Conservation (phyloP, 345 rosid genomes). For the Camelina laxa region DNA sequence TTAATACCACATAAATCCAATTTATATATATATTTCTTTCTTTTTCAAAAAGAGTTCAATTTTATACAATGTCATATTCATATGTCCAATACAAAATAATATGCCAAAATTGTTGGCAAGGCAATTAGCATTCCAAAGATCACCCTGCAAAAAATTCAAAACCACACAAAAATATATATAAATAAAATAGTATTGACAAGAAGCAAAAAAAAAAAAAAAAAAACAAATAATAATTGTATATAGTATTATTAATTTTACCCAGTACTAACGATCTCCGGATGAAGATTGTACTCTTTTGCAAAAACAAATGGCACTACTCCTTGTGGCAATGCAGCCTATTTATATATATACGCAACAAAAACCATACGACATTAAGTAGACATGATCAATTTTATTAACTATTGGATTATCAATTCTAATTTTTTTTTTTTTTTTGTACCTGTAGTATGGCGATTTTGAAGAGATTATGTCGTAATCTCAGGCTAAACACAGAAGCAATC, state of each 20-base stretch:
- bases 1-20: conserved; percentile 17
- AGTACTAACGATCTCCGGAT: conserved; percentile 81
- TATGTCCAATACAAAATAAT: conserved; percentile 70
- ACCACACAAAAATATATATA: not conserved
- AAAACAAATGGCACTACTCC: conserved; percentile 91
- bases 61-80: conserved; percentile 41
- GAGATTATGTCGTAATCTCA: conserved; percentile 53
- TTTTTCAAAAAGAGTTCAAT: too few species aligned
- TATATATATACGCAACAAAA: too few species aligned
- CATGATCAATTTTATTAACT: too few species aligned
- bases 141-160: conserved; percentile 56
- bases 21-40: not conserved
- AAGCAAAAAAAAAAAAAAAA: not conserved
- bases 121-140: conserved; percentile 78
- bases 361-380: too few species aligned
- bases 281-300: conserved; percentile 81
- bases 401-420: not conserved
- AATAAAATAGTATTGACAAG: not conserved
- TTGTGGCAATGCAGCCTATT: conserved; percentile 94
- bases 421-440: conserved; percentile 43
- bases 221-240: not conserved
- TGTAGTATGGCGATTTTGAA: conserved; percentile 72
- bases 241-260: conserved; percentile 48
- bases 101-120: conserved; percentile 74
- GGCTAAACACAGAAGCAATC: conserved; percentile 61